Conservation (phyloP, 495 filamentous ascomycete species). For the Clohesyomyces aquaticus region DNA sequence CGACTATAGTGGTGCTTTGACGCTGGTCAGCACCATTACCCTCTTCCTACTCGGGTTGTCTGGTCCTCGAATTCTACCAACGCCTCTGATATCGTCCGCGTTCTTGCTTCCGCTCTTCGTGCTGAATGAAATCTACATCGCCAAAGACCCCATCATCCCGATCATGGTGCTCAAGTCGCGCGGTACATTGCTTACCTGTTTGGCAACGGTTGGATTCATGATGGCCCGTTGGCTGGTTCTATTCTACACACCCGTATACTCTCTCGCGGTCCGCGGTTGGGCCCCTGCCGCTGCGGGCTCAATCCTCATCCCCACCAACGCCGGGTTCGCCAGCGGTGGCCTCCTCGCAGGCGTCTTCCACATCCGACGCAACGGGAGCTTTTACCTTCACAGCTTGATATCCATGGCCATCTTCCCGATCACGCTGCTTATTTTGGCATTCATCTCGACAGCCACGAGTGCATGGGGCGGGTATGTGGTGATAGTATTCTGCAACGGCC, state of each 20-base stretch:
- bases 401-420: conserved; percentile 59
- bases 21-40: conserved; percentile 61
- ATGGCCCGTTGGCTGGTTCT: conserved; percentile 75
- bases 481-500: conserved; percentile 65
- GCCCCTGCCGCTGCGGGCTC: conserved; percentile 66
- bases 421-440: conserved; percentile 55
- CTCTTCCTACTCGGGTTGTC: conserved; percentile 71
- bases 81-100: conserved; percentile 62
- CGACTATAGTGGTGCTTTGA: conserved; percentile 69
- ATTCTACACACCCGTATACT: conserved; percentile 76
- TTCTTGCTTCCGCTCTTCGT: conserved; percentile 61
- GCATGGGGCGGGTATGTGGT: conserved; percentile 54
- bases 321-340: conserved; percentile 72
- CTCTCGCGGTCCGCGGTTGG: conserved; percentile 70
- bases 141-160: conserved; percentile 71
- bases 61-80: conserved; percentile 56
- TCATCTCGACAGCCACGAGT: conserved; percentile 56
- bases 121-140: conserved; percentile 59
- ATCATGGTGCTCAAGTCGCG: conserved; percentile 64
- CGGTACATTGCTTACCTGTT: conserved; percentile 67
- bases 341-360: conserved; percentile 71
- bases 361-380: conserved; percentile 67
- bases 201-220: conserved; percentile 73
- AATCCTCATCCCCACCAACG: conserved; percentile 75
- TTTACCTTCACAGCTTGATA: conserved; percentile 62